Conservation (phyloP, 2,329 filamentous ascomycete species). For the Paecilomyces variotii region DNA sequence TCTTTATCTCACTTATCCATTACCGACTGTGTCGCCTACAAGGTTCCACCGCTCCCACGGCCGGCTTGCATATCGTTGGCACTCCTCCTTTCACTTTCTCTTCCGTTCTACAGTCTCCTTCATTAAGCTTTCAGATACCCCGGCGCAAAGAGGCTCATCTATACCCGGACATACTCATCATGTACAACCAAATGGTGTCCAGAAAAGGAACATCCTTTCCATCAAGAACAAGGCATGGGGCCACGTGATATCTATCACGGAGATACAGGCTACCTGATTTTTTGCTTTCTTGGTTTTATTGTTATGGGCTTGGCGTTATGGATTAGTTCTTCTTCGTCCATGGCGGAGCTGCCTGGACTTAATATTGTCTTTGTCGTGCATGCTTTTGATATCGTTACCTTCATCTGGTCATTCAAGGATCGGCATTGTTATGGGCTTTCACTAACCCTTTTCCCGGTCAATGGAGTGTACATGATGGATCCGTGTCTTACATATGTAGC, state of each 20-base stretch:
- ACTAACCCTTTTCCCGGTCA: not conserved
- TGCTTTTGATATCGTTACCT: not conserved
- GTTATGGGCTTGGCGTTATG: not conserved
- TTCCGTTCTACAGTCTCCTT: not conserved
- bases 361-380: not conserved
- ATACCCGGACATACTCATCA: not conserved
- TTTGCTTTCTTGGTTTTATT: not conserved
- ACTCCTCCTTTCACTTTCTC: not conserved
- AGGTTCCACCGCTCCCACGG: no score
- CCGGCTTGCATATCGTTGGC: not conserved
- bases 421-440: not conserved
- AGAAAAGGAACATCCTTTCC: not conserved
- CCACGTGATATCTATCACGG: not conserved
- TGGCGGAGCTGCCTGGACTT: not conserved
- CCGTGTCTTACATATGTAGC: not conserved
- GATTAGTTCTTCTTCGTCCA: not conserved
- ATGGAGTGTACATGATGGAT: not conserved
- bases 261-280: not conserved
- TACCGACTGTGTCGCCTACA: not conserved
- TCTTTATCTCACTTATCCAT: not conserved
- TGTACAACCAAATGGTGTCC: not conserved
- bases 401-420: not conserved
- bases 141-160: not conserved
- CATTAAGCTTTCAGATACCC: not conserved
- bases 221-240: not conserved